These are phyloP conservation scores for Chaetomiaceae sp. DNA, from an alignment of 2,329 filamentous ascomycete genomes.

Conservation along the genomic window DNA sequence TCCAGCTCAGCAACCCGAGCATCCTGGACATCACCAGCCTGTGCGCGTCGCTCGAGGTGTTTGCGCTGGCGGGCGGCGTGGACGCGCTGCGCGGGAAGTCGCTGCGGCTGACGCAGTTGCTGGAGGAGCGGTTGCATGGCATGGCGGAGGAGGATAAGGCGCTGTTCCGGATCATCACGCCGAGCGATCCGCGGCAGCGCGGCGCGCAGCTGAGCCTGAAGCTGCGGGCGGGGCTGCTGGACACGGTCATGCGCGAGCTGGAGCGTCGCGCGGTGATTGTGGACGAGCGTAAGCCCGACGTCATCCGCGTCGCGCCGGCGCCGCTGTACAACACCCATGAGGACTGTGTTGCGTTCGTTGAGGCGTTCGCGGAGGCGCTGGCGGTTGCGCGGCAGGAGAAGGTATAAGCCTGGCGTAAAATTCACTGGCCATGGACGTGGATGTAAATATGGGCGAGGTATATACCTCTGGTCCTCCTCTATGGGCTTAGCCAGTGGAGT, in stretches of 20 bases:
- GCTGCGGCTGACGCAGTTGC: conserved; percentile 58
- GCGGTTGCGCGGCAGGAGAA: conserved; percentile 8
- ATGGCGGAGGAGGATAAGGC: conserved; percentile 29
- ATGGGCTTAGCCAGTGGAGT: neutral
- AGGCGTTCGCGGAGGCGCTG: conserved; percentile 30
- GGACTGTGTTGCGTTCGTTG: conserved; percentile 56
- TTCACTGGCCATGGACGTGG: neutral
- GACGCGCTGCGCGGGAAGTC: conserved; percentile 58
- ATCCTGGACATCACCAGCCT: conserved; percentile 68
- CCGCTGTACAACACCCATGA: conserved; percentile 68
- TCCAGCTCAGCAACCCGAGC: conserved; percentile 70
- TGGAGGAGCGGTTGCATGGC: conserved; percentile 50
- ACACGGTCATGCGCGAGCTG: conserved; percentile 54
- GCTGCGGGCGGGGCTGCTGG: conserved; percentile 54
- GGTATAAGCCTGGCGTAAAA: neutral
- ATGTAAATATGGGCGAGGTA: too few species aligned
- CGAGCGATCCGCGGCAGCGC: conserved; percentile 53
- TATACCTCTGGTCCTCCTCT: too few species aligned
- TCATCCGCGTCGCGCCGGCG: conserved; percentile 66
- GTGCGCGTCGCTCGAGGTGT: conserved; percentile 63
- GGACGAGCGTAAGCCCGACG: conserved; percentile 69
- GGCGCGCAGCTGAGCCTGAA: conserved; percentile 68
- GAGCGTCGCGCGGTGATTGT: conserved; percentile 60
- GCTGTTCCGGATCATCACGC: conserved; percentile 58
- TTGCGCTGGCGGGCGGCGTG: conserved; percentile 58